Base-by-base conservation (phyloP, 2,329 filamentous ascomycete genomes). In the Botrytis sinoallii region DNA sequence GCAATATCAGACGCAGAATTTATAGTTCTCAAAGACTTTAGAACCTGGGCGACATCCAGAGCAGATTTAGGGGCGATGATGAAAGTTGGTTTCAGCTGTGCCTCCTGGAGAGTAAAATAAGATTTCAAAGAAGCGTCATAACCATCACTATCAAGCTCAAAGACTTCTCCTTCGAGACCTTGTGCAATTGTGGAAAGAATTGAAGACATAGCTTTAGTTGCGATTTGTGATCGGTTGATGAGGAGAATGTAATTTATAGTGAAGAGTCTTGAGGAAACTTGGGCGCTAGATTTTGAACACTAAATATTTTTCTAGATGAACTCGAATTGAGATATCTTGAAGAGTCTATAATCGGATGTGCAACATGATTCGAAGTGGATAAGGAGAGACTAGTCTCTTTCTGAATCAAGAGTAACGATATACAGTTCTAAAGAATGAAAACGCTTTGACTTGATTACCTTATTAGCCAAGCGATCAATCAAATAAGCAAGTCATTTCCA, bases 41-140 rank as follows among this genome's bases (percentile, higher is more conserved):
- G 48, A 25, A 73, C 75, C 1, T 68, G 42, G 0, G 79, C 76
- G 4, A 79, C 74, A 66, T 78, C 77, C 16, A 73, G 18, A 8
- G 77, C 52, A 16, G 55, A 70, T 10, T 40, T 74, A 10, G 78
- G 78, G 29, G 74, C 61, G 44, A 80, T 59, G 32, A 77, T 64
- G 59, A 77, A 79, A 1, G 75, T 73, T n/a, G 78, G 77, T 14
- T 14, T 66, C 10, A 73, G 52, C 4, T 72, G 44, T n/a, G 71
- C 48, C 74, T 79, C 74, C n/a, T 77, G 77, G 2, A 57, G 22
- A 38, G 57, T 52, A 16, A 71, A 71, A 40, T 64, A 63, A 29
- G 44, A 63, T 8, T 48, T 64, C 32, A 63, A 10, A 25, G 42
- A 64, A 29, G 32, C 44, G 2, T 40, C 16, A 29, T 71, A 64